Evolutionary conservation across 73 alveolate genomes (phyloP).

Genomic region (Halteria grandinella): DNA sequence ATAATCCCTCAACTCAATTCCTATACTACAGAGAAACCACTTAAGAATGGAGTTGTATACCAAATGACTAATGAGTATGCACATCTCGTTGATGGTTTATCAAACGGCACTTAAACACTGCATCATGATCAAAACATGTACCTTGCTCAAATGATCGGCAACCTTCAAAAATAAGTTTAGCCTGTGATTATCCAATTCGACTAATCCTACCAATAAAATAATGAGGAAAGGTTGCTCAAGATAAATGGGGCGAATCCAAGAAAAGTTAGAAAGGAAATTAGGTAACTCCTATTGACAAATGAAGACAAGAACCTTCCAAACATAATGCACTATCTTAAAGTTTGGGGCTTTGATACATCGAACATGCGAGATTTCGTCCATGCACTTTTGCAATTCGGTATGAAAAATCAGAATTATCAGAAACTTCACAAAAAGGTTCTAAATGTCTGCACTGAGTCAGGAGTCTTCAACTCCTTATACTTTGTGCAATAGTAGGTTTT

Average conservation of each 20-base stretch:
- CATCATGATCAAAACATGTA: too few relatives aligned
- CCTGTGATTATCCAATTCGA: too few relatives aligned
- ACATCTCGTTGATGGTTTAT: too few relatives aligned
- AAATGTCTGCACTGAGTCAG: not conserved
- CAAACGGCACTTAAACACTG: too few relatives aligned
- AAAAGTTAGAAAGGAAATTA: not conserved
- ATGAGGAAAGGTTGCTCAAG: too few relatives aligned
- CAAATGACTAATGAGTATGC: too few relatives aligned
- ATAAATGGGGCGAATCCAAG: conserved; percentile 1
- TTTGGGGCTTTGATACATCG: conserved; percentile 1
- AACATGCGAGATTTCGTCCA: conserved; percentile 6
- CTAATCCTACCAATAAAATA: too few relatives aligned
- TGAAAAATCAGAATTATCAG: not conserved
- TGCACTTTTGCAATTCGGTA: not conserved
- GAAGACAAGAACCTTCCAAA: not conserved
- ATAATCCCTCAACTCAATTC: too few relatives aligned
- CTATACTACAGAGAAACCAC: too few relatives aligned
- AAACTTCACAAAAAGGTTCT: not conserved
- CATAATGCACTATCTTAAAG: not conserved
- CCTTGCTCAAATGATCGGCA: too few relatives aligned
- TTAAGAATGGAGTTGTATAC: too few relatives aligned
- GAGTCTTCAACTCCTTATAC: not conserved
- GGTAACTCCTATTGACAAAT: not conserved
- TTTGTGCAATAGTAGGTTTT: not conserved
- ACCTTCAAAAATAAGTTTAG: too few relatives aligned